Evolutionary conservation across 1,139 yeast species (phyloP).

Genomic region (Yamadazyma diddensiae): DNA sequence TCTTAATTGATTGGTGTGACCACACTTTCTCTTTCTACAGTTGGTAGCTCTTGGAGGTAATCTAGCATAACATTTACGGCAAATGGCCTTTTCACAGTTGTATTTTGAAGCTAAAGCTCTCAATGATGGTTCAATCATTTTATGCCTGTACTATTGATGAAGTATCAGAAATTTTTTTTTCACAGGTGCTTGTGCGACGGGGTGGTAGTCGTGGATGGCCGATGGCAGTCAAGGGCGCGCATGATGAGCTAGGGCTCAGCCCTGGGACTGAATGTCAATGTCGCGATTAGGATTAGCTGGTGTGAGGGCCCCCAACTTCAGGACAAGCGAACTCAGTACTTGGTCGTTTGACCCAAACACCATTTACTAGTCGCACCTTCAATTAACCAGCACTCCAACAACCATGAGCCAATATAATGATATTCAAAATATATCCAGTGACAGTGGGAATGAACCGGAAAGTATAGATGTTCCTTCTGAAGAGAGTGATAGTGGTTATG

Average conservation of each 20-base stretch:
- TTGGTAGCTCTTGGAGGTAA: constrained; percentile 99
- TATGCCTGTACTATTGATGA: constrained; percentile 16
- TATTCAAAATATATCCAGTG: too few relatives aligned
- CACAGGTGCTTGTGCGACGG: neutral
- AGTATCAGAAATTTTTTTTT: constrained; percentile 5
- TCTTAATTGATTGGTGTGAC: constrained; percentile 99
- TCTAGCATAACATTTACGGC: constrained; percentile 99
- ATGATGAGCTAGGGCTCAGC: constrained; percentile 1
- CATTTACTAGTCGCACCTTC: too few relatives aligned
- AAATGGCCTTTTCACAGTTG: constrained; percentile 99
- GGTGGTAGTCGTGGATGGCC: neutral
- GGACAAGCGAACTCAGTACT: too few relatives aligned
- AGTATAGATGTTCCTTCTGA: too few relatives aligned
- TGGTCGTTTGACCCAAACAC: too few relatives aligned
- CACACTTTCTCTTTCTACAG: constrained; percentile 99
- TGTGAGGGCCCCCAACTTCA: too few relatives aligned
- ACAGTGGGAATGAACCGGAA: too few relatives aligned
- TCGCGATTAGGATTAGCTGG: too few relatives aligned
- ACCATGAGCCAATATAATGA: too few relatives aligned
- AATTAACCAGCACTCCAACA: too few relatives aligned
- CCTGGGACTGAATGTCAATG: too few relatives aligned
- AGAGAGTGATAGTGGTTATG: too few relatives aligned
- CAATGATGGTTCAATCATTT: constrained; percentile 97
- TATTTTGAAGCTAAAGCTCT: constrained; percentile 98
- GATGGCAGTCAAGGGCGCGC: neutral